Evolutionary conservation across 768 basidiomycete species (phyloP), one percentile per base, ranked within the genome.

Genomic region (Fistulinella prunicolor): DNA sequence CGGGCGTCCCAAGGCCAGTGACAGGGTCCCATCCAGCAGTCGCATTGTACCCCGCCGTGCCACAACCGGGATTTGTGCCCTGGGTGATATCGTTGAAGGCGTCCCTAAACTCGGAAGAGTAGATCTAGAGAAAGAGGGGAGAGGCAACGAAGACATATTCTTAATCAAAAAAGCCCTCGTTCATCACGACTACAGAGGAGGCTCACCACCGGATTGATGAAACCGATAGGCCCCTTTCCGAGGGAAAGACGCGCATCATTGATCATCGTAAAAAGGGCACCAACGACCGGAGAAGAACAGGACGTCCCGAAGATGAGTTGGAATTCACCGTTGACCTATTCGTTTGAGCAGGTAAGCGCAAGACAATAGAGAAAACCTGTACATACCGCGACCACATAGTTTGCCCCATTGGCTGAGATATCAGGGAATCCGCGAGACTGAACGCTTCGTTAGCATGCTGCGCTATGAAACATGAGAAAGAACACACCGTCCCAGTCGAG

Each of bases 51-150:
- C 74, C 74, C 1, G 40, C 4, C 12, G 71, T 71, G n/a, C 70
- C 69, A 46, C 76, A 77, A 1, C 77, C 75, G 3, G 63, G 68
- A 47, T 77, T 78, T 2, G 60, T 62, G 2, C 79, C 79, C 5
- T 58, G 55, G 1, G 68, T 74, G 44, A 80, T 77, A 46, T 80
- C 79, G 46, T 78, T 66, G 54, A 80, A 76, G n/a, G 70, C 73
- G 16, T 53, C 64, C 7, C 52, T 19, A 57, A 77, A 78, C 1
- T 57, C 45, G 19, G 60, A 22, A 13, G 76, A 71, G 58, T 79
- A 79, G 35, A 78, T 73, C 75, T 78, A 47, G 12, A 19, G 14
- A n/a, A 20, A 12, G 12, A 6, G 28, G 28, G 7, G 7, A 28
- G n/a, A n/a, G n/a, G n/a, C n/a, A n/a, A n/a, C n/a, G n/a, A n/a